Evolutionary conservation across 1,284 basidiomycete species (phyloP).

Genomic region (Trichosporon sp.): DNA sequence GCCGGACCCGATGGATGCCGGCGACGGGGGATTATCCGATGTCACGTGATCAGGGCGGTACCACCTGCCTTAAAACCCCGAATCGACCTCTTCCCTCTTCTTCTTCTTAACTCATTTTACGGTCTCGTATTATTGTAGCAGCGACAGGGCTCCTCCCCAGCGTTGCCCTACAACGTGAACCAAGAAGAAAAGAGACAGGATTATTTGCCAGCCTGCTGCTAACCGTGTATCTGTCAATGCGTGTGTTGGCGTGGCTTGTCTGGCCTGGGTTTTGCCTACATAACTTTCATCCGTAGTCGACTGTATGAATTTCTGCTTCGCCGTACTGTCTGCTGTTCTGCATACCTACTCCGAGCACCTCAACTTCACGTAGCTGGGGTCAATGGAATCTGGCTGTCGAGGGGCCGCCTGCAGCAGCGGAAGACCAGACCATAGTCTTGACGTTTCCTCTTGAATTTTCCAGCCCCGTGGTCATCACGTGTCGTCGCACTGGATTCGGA

Average conservation of each 20-base stretch:
- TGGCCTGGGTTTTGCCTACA: slow-evolving; percentile 47
- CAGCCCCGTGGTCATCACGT: too few species aligned
- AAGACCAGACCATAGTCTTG: too few species aligned
- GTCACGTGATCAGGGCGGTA: not conserved
- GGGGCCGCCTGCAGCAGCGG: too few species aligned
- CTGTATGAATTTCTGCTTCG: not conserved
- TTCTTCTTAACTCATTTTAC: slow-evolving; percentile 10
- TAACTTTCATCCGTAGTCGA: slow-evolving; percentile 6
- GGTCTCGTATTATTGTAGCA: slow-evolving; percentile 24
- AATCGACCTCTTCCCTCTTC: not conserved
- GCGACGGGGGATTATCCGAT: not conserved
- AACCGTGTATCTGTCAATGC: slow-evolving; percentile 15
- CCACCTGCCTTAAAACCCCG: not conserved
- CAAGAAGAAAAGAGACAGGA: slow-evolving; percentile 22
- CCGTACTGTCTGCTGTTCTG: too few species aligned
- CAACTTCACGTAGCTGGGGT: too few species aligned
- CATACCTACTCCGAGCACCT: too few species aligned
- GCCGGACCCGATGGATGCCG: not conserved
- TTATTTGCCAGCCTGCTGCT: slow-evolving; percentile 21
- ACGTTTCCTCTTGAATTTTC: too few species aligned
- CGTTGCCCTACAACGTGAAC: slow-evolving; percentile 19
- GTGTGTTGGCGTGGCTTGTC: slow-evolving; percentile 18
- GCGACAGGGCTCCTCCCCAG: slow-evolving; percentile 11
- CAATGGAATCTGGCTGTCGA: too few species aligned
- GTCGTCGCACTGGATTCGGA: too few species aligned